These are phyloP conservation scores for Phytopythium oedochilum DNA, from an alignment of 352 stramenopile species.

Conservation along the genomic window DNA sequence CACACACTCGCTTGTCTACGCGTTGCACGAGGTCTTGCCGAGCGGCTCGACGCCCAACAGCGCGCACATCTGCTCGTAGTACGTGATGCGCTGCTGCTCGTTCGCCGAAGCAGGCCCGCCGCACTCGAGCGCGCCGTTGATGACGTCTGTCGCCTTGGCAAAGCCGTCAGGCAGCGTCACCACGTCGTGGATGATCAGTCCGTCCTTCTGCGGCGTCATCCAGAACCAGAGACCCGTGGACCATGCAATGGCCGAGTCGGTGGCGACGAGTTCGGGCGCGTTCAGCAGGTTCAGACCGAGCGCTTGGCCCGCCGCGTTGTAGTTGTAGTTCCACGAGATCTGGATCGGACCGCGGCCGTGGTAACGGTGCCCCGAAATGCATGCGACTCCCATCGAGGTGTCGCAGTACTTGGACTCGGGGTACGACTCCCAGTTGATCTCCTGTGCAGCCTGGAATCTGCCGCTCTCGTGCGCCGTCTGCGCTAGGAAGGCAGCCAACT, in stretches of 20 bases:
- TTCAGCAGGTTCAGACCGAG: conserved; percentile 31
- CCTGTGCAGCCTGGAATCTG: no score
- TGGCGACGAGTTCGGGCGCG: conserved; percentile 35
- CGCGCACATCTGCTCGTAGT: conserved; percentile 23
- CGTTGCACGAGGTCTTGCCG: conserved; percentile 31
- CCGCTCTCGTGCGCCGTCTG: no score
- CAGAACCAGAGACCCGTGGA: conserved; percentile 49
- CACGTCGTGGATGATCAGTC: conserved; percentile 39
- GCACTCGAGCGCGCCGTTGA: conserved; percentile 45
- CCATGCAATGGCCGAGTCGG: conserved; percentile 27
- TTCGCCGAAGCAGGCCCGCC: conserved; percentile 27
- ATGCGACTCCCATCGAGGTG: no score
- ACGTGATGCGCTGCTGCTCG: conserved; percentile 32
- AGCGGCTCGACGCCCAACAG: conserved; percentile 25
- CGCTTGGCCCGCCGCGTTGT: conserved; percentile 27
- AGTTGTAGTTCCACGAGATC: conserved; percentile 59
- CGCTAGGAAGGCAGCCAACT: no score
- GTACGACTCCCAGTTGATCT: no score
- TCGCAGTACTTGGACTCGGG: no score
- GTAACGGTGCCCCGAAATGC: no score
- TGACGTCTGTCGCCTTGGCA: conserved; percentile 36
- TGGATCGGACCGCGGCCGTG: no score
- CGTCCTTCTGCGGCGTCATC: conserved; percentile 33
- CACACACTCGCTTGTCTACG: background rate
- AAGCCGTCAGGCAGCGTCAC: conserved; percentile 30